A percentile compares a stretch with the other conserved stretches of the same genome.
phyloP scores from a whole-genome alignment of 164 flowering plant genomes.

The Malania oleifera region DNA sequence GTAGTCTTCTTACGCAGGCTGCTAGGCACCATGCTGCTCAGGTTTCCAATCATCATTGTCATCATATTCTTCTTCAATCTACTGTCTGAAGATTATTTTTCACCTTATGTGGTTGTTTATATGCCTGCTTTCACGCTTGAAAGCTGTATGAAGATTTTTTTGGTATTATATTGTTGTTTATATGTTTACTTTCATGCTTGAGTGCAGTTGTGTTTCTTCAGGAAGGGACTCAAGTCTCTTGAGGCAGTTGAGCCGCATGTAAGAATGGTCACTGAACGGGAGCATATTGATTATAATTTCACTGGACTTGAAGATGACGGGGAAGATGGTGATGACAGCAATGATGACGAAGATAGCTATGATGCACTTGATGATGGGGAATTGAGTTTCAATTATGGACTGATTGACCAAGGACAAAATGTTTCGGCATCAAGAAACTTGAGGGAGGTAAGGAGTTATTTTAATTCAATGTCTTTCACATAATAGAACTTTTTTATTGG shows the following conservation, averaged over 20 bases:
- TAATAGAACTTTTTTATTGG: neutral
- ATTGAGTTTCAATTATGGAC: conserved; percentile 78
- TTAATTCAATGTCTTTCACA: neutral
- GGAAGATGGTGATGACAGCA: conserved; percentile 21
- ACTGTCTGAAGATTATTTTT: conserved; percentile 4
- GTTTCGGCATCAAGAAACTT: conserved; percentile 41
- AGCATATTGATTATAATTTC: conserved; percentile 86
- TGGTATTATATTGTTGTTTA: too few relatives aligned
- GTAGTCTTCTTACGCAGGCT: conserved; percentile 92
- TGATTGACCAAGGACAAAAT: conserved; percentile 39
- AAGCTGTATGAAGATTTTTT: too few relatives aligned
- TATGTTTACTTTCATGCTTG: conserved; percentile 16
- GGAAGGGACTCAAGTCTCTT: conserved; percentile 58
- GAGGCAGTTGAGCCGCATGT: conserved; percentile 83
- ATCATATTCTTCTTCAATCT: neutral
- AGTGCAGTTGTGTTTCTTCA: conserved; percentile 72
- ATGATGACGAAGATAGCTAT: conserved; percentile 31
- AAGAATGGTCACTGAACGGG: conserved; percentile 51
- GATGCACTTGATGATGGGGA: conserved; percentile 57
- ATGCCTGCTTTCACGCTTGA: neutral
- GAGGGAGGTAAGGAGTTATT: conserved; percentile 52
- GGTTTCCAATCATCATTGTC: too few relatives aligned
- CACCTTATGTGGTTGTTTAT: neutral
- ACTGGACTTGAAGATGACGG: conserved; percentile 72
- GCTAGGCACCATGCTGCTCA: conserved; percentile 96